phyloP scores from a whole-genome alignment of 148 eudicot species.

The Camellia lanceoleosa region DNA sequence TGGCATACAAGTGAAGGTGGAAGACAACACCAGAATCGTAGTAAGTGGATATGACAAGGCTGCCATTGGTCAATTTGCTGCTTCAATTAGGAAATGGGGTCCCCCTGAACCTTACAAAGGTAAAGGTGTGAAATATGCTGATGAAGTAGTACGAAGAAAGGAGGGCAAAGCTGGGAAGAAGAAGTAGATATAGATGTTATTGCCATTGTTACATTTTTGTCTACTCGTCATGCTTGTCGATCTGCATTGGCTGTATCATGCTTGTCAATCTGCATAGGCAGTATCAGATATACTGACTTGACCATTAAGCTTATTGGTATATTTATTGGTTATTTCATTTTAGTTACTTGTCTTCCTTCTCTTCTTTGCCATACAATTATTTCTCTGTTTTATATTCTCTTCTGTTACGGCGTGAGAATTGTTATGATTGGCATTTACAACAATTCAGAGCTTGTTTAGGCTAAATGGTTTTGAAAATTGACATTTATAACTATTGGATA shows the following conservation, averaged over 20 bases:
- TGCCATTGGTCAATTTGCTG: conserved; percentile 83
- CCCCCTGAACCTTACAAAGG: conserved; percentile 99
- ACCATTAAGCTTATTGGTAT: neutral
- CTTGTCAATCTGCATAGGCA: neutral
- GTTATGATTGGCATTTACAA: too few relatives aligned
- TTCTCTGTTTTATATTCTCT: neutral
- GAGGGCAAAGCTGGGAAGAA: conserved; percentile 99
- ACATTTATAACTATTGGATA: too few relatives aligned
- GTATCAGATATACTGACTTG: neutral
- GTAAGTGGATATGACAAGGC: conserved; percentile 83
- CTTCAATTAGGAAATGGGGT: conserved; percentile 85
- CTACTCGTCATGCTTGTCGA: neutral
- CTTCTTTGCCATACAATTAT: neutral
- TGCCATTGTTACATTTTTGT: neutral
- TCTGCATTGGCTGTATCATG: neutral
- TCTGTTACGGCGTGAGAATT: neutral
- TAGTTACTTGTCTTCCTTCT: neutral
- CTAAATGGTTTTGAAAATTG: too few relatives aligned
- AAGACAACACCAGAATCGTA: conserved; percentile 67
- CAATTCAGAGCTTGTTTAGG: too few relatives aligned
- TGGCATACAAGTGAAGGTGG: conserved; percentile 69
- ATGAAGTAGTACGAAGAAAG: conserved; percentile 75
- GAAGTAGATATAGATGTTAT: conserved; percentile 30
- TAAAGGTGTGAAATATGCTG: conserved; percentile 85
- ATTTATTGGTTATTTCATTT: neutral